phyloP scores from a whole-genome alignment of 1,284 basidiomycete genomes.

The Amylostereum chailletii region DNA sequence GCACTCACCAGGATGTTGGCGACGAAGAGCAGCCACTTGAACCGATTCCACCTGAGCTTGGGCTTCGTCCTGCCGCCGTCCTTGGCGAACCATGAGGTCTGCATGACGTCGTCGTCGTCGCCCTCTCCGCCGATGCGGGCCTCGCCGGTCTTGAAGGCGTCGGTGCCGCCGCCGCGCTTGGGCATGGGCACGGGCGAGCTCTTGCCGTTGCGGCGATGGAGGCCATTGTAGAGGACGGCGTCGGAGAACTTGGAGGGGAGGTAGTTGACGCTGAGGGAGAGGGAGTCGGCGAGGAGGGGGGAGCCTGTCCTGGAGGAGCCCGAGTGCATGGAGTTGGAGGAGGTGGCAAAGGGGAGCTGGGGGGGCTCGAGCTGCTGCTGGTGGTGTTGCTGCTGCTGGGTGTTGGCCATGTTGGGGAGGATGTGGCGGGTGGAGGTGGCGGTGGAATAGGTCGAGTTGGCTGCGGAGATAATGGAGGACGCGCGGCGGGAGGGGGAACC shows the following conservation, averaged over 20 bases:
- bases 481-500: conserved; percentile 17
- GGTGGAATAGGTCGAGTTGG: conserved; percentile 26
- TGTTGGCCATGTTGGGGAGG: conserved; percentile 22
- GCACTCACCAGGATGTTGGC: conserved; percentile 41
- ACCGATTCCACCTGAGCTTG: conserved; percentile 48
- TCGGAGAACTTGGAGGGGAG: conserved; percentile 51
- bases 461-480: conserved; percentile 24
- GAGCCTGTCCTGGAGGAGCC: conserved; percentile 19
- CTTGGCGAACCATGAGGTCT: conserved; percentile 26
- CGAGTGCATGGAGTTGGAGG: conserved; percentile 17
- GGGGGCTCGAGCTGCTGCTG: conserved; percentile 22
- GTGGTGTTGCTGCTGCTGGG: too few species aligned
- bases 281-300: conserved; percentile 16
- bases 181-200: conserved; percentile 17
- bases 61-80: conserved; percentile 31
- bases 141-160: conserved; percentile 40
- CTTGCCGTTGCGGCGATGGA: conserved; percentile 28
- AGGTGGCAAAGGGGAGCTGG: conserved; percentile 19
- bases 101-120: conserved; percentile 46
- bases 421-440: conserved; percentile 27
- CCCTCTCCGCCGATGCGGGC: conserved; percentile 42
- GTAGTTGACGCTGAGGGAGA: conserved; percentile 44
- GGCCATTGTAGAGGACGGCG: conserved; percentile 33
- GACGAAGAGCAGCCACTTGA: conserved; percentile 51
- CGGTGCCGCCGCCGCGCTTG: conserved; percentile 45